Conservation (phyloP, 352 stramenopile genomes). For the Phytophthora citricola region DNA sequence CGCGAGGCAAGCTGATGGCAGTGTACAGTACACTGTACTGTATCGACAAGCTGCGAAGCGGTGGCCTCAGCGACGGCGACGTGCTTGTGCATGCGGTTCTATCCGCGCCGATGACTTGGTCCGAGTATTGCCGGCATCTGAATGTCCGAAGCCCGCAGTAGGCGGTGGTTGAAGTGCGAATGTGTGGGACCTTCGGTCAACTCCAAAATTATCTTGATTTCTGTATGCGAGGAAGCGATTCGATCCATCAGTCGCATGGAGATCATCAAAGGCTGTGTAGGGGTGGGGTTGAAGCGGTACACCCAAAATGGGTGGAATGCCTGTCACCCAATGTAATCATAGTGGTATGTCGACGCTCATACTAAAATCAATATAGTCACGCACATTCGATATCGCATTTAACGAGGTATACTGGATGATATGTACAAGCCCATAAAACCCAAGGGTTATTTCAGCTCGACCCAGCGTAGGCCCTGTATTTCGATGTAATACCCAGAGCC, state of each 20-base stretch:
- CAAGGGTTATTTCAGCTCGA: background rate
- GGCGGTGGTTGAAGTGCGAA: constrained; percentile 39
- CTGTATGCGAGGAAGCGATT: constrained; percentile 14
- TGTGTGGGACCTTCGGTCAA: constrained; percentile 19
- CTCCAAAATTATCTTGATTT: constrained; percentile 17
- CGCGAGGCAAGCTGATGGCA: constrained; percentile 11
- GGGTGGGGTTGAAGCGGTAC: constrained; percentile 41
- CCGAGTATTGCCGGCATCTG: background rate
- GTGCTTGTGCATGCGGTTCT: background rate
- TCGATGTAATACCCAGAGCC: constrained; percentile 8
- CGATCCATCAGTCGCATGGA: constrained; percentile 1
- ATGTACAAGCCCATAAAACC: background rate
- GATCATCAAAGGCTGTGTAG: constrained; percentile 41
- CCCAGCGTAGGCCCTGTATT: constrained; percentile 14
- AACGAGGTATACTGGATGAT: background rate
- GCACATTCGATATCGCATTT: background rate
- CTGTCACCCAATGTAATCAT: constrained; percentile 1
- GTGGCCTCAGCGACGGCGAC: background rate
- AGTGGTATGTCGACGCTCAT: background rate
- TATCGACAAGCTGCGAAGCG: constrained; percentile 6
- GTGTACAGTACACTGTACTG: constrained; percentile 9
- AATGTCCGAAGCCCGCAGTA: background rate
- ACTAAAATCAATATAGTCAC: background rate
- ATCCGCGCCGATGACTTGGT: too few species aligned
- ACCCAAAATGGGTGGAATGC: constrained; percentile 4